Base-by-base conservation (phyloP, 78 protist species). In the slime mould (Dictyostelium discoideum) region DNA sequence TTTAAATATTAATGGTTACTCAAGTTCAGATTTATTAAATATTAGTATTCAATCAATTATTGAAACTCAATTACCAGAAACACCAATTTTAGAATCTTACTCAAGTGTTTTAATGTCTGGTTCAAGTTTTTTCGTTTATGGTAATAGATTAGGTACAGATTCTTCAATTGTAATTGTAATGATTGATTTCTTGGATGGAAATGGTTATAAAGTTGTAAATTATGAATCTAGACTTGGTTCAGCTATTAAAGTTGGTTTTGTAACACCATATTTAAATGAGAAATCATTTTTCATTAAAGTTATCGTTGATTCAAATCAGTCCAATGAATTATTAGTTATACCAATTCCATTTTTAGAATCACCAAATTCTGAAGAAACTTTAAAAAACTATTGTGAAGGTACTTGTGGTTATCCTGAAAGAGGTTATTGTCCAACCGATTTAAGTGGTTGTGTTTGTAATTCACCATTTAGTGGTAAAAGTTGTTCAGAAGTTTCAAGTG, bases 1-100 rank as follows among this genome's bases (percentile, higher is more conserved):
- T 76, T 76, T 76, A 76, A 76, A 76, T 76, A 76, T 26, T 16
- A 76, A 76, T 32, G 82, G 82, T 32, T 76, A 76, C 16, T 76
- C 82, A 24, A 18, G n/a, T 18, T 9, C 10, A 16, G 82, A 76
- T 76, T 73, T 73, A 73, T 32, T 24, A 29, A 3, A 73, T 26
- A 29, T 10, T 29, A 29, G 3, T 3, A 20, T 60, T 60, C 26
- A 16, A 60, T 60, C 69, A 20, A 60, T 60, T 3, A 60, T 60
- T 60, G 69, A 60, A 60, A 60, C 69, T 20, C 24, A 60, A 20
- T 5, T 60, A 20, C 69, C 69, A 20, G 24, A 60, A 60, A 60
- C 69, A 60, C 69, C 69, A 20, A 60, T 60, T 20, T 6, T 60
- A 20, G 69, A 60, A 60, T 60, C 69, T 0, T 60, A 60, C 20